Percentiles rank a stretch among this genome's conserved stretches.
Conservation (phyloP, 495 filamentous ascomycete genomes). For the Cudoniella acicularis region DNA sequence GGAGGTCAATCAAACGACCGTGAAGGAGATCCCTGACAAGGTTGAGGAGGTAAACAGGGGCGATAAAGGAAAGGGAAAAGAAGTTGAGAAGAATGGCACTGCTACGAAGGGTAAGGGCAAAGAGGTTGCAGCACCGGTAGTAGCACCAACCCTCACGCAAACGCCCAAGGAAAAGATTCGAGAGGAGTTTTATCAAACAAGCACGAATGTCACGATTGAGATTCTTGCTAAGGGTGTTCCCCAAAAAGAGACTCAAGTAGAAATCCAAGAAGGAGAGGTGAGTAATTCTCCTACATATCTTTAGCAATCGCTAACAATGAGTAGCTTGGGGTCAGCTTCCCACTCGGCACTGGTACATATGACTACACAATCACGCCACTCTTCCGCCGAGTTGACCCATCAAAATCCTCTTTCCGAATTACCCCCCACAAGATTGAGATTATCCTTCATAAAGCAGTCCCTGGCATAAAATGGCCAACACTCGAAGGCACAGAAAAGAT, state of each 20-base stretch:
- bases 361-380: conserved; percentile 70
- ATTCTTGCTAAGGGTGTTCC: conserved; percentile 70
- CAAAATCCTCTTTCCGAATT: conserved; percentile 56
- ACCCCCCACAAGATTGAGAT: conserved; percentile 85
- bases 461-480: conserved; percentile 71
- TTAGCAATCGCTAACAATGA: conserved; percentile 19
- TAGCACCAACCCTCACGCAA: conserved; percentile 19
- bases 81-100: conserved; percentile 34
- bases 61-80: conserved; percentile 12
- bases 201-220: conserved; percentile 60
- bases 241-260: conserved; percentile 16
- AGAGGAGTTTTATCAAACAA: conserved; percentile 78
- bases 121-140: conserved; percentile 12
- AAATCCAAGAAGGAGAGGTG: conserved; percentile 19
- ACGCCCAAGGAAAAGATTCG: conserved; percentile 62
- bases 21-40: conserved; percentile 61
- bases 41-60: conserved; percentile 6
- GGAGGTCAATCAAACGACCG: conserved; percentile 50
- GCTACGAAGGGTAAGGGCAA: conserved; percentile 28
- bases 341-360: conserved; percentile 49
- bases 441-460: conserved; percentile 59
- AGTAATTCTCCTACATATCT: background rate
- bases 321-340: conserved; percentile 64
- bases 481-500: conserved; percentile 52
- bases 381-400: conserved; percentile 59